Evolutionary conservation across 371 early-diverging fungal species (phyloP), one percentile per base, ranked within the genome.

Genomic region (Lichtheimia hyalospora): DNA sequence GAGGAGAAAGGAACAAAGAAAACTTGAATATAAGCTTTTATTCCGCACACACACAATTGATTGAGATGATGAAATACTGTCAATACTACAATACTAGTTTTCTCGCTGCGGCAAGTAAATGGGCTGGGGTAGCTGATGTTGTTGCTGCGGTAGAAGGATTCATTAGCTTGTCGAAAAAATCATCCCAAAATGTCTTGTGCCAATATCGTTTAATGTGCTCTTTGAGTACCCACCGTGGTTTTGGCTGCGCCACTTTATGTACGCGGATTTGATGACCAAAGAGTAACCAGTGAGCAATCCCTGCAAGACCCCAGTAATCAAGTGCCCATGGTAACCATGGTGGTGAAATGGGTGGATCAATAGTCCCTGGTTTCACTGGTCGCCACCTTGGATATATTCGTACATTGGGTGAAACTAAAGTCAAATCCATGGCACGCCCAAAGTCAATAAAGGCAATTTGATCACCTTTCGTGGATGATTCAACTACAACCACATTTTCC

Each of bases 251-350:
- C 21, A 23, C 24, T 43, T 20, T 53, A 52, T 8, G 12, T 40
- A 27, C 49, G 49, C 2, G 20, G 49, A 58, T 49, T 5, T 64
- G 62, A 8, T 52, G 42, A 12, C 75, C 74, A 66, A 70, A 77
- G 5, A 82, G 53, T 24, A 82, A 51, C 41, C 59, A 58, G 49
- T 79, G 73, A 7, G 57, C 66, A 14, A 71, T 66, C 0, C 63
- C 60, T 3, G 83, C 79, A 1, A 77, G 16, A 20, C 76, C 75
- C 70, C 75, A 80, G 53, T 78, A 77, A 57, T 83, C 83, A 34
- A 73, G 42, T 27, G 52, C 41, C 50, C 62, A 62, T 8, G 79
- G 71, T 21, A 40, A 27, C 67, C 71, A 68, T 4, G 61, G 40
- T 42, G 52, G 6, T 42, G 54, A 16, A 41, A 58, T 52, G 49